Percentiles rank a stretch among this genome's conserved stretches.
These are phyloP conservation scores for Choanephora cucurbitarum DNA, from an alignment of 371 early-diverging fungal genomes.

Conservation along the genomic window DNA sequence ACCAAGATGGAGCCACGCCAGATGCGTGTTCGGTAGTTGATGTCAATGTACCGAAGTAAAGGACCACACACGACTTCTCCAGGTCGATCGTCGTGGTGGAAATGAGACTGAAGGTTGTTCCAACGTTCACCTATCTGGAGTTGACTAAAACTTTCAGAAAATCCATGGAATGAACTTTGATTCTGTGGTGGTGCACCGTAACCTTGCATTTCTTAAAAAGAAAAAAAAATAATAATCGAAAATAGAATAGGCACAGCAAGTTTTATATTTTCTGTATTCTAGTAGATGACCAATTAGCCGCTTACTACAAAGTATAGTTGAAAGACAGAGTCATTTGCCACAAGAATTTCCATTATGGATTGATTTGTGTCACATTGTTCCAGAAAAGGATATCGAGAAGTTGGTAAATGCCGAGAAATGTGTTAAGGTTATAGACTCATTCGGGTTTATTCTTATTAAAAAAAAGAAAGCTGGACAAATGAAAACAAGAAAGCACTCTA, in stretches of 20 bases:
- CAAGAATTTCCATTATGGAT: too few relatives aligned
- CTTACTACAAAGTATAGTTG: too few relatives aligned
- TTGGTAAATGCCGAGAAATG: too few relatives aligned
- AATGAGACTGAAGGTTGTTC: constrained; percentile 16
- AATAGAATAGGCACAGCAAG: neutral
- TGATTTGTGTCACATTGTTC: too few relatives aligned
- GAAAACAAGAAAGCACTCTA: too few relatives aligned
- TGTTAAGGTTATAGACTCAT: too few relatives aligned
- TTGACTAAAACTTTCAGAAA: constrained; percentile 14
- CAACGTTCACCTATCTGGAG: constrained; percentile 14
- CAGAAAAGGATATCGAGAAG: too few relatives aligned
- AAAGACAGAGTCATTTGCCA: too few relatives aligned
- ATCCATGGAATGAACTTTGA: neutral
- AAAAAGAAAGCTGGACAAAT: too few relatives aligned
- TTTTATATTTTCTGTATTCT: too few relatives aligned
- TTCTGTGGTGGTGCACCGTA: constrained; percentile 8
- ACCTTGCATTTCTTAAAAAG: constrained; percentile 5
- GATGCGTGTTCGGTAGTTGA: constrained; percentile 29
- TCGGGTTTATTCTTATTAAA: too few relatives aligned
- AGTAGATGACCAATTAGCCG: too few relatives aligned
- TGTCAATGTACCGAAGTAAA: constrained; percentile 32
- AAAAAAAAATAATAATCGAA: neutral
- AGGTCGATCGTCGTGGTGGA: neutral
- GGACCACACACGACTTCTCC: constrained; percentile 41
- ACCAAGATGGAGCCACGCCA: constrained; percentile 41